Evolutionary conservation across 345 rosid genomes (phyloP).

Genomic region (Citrus mangshanensis): DNA sequence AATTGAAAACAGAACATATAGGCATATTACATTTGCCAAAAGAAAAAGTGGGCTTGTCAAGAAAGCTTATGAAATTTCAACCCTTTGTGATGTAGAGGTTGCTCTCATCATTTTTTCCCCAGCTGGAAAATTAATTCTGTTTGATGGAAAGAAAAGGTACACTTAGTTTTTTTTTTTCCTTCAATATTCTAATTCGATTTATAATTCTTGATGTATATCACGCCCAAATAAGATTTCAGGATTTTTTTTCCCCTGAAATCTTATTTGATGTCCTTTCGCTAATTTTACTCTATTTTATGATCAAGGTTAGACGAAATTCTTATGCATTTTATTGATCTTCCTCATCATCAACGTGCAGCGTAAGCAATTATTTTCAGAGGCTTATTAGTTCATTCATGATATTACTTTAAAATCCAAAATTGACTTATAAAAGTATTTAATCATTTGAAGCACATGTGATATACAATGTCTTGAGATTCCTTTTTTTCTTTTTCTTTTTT

Average conservation of each 20-base stretch:
- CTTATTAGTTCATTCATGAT: neutral
- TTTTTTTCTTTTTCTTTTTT: too few species aligned
- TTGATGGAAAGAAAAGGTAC: constrained; percentile 18
- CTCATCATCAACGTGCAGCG: constrained; percentile 1
- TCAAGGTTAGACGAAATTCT: constrained; percentile 9
- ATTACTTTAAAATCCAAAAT: too few species aligned
- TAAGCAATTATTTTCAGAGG: neutral
- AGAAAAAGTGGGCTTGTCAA: constrained; percentile 31
- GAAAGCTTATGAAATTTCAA: constrained; percentile 32
- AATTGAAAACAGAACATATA: neutral
- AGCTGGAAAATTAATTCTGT: constrained; percentile 24
- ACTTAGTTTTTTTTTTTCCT: neutral
- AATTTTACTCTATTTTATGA: neutral
- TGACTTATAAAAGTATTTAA: too few species aligned
- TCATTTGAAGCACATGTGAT: too few species aligned
- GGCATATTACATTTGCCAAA: constrained; percentile 26
- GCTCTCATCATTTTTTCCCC: constrained; percentile 29
- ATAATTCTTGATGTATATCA: neutral
- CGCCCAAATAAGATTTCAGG: neutral
- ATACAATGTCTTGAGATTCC: too few species aligned
- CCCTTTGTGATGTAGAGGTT: constrained; percentile 25
- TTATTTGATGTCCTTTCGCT: neutral
- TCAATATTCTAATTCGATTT: neutral
- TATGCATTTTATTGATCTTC: constrained; percentile 1
- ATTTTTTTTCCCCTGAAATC: neutral